Evolutionary conservation across 1,284 basidiomycete species (phyloP), one percentile per base, ranked within the genome.

Genomic region (Tylopilus microsporus): DNA sequence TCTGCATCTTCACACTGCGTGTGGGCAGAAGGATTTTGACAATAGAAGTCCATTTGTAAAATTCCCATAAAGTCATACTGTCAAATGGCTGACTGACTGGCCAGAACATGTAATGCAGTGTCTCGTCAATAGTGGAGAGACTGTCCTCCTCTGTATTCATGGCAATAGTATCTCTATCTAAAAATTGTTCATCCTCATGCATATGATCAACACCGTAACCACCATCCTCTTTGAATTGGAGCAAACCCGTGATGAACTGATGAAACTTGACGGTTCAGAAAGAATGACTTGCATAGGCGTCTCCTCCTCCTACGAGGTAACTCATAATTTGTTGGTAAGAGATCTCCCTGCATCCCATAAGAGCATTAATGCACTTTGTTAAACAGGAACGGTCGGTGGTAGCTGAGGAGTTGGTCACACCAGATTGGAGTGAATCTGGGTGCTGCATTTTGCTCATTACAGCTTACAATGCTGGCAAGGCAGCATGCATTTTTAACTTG

Each of bases 311-410:
- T 8, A 56, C 16, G 5, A 56, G 42, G 12, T 51, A 56, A 11
- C 41, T 49, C 49, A 56, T 39, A 2, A 52, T 36, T 18, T 56
- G 55, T 12, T 56, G 49, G 8, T 56, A 49, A 2, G 55, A 56
- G 2, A 56, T 16, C 8, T 56, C 42, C 11, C 25, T 34, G 1
- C 13, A 5, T 9, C 18, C 43, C 55, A 52, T 56, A 2, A 52
- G 11, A 3, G 13, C 7, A 13, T 52, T 52, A 3, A 42, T n/a
- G 18, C 51, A 52, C 16, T 52, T 52, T 9, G 30, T 52, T 1
- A 52, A 10, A 21, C 41, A 12, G 15, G n/a, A 42, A 2, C 25
- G 25, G 25, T 52, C 39, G 8, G 8, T 34, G 9, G 18, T n/a
- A 13, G 6, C 32, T n/a, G 4, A 4, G 4, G 32, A 18, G n/a